Evolutionary conservation across 2,329 filamentous ascomycete species (phyloP).

Genomic region (Plenodomus tracheiphilus): DNA sequence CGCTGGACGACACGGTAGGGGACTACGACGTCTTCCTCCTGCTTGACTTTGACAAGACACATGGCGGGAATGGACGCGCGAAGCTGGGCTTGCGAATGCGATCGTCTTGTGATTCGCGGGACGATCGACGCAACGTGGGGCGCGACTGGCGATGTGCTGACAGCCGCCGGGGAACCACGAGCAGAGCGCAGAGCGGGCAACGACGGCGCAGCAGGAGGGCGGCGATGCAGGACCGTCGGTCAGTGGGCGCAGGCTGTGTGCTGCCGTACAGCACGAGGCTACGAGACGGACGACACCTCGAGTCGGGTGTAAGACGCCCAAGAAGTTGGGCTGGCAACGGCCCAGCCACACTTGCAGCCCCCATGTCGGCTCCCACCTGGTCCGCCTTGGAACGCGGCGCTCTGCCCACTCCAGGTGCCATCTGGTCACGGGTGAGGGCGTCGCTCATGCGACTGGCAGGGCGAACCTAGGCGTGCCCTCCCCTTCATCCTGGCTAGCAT

Average conservation of each 20-base stretch:
- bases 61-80: conserved; percentile 30
- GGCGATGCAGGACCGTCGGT: background rate
- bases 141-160: background rate
- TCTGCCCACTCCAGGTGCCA: background rate
- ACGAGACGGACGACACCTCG: background rate
- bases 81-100: conserved; percentile 18
- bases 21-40: conserved; percentile 50
- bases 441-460: conserved; percentile 18
- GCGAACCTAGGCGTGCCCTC: conserved; percentile 15
- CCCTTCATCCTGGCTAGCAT: conserved; percentile 16
- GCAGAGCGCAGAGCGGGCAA: conserved; percentile 2
- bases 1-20: conserved; percentile 42
- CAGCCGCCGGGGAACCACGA: conserved; percentile 9
- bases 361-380: conserved; percentile 26
- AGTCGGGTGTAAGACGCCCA: conserved; percentile 17
- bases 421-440: conserved; percentile 16
- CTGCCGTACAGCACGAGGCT: conserved; percentile 13
- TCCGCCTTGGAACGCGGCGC: conserved; percentile 31
- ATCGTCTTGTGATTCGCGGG: conserved; percentile 40
- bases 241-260: conserved; percentile 18
- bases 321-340: conserved; percentile 23
- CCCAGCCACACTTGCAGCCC: conserved; percentile 36
- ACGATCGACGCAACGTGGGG: conserved; percentile 32
- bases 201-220: background rate
- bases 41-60: conserved; percentile 53